Evolutionary conservation across 2,329 filamentous ascomycete species (phyloP).

Genomic region (Penicillium crustosum): DNA sequence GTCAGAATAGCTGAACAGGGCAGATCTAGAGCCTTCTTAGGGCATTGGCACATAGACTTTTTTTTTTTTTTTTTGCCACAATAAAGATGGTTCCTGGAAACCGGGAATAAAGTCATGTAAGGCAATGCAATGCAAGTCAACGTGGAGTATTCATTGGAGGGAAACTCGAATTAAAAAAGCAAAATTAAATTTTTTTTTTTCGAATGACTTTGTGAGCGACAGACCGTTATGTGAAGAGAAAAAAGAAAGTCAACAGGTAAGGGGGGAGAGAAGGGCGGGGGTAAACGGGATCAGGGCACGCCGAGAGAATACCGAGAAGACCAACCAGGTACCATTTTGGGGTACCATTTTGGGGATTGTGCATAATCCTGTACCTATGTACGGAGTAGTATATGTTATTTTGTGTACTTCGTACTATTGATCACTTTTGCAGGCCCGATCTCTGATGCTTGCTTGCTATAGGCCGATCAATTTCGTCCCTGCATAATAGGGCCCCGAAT

Average conservation of each 20-base stretch:
- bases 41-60: conserved; percentile 10
- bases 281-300: neutral
- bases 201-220: neutral
- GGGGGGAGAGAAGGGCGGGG: neutral
- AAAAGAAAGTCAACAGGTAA: neutral
- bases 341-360: neutral
- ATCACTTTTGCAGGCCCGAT: conserved; percentile 1
- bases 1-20: neutral
- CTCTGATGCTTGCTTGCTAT: neutral
- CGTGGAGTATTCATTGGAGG: neutral
- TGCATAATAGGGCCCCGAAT: conserved; percentile 10
- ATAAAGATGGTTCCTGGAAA: conserved; percentile 17
- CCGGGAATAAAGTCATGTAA: conserved; percentile 23
- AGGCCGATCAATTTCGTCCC: conserved; percentile 4
- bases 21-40: neutral
- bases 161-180: conserved; percentile 6
- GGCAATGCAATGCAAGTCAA: conserved; percentile 26
- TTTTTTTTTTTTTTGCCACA: conserved; percentile 12
- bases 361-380: neutral
- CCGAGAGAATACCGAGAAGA: neutral
- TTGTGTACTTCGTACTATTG: conserved; percentile 4
- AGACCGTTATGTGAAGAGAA: neutral
- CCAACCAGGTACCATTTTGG: neutral
- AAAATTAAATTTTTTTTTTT: neutral
- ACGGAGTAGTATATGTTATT: neutral